phyloP scores from a whole-genome alignment of 1,284 basidiomycete genomes.

The Apiotrichum porosum region DNA sequence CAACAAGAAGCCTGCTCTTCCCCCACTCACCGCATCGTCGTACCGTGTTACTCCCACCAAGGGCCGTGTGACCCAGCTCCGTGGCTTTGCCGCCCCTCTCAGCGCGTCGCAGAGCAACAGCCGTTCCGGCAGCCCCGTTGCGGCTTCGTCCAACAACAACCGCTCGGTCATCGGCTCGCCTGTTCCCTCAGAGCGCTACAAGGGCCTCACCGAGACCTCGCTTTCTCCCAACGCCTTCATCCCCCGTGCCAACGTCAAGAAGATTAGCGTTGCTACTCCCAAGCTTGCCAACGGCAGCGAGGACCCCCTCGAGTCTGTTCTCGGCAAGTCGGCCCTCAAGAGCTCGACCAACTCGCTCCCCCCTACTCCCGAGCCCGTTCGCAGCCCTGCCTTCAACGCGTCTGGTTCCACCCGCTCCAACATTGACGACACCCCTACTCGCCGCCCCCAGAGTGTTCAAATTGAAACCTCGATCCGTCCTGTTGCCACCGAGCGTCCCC shows the following conservation, averaged over 20 bases:
- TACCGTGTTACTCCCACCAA: conserved; percentile 47
- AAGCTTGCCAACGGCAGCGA: conserved; percentile 28
- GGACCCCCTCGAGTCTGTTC: conserved; percentile 43
- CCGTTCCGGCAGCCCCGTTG: conserved; percentile 34
- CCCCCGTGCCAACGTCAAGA: conserved; percentile 84
- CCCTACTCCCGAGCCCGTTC: conserved; percentile 39
- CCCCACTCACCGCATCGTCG: conserved; percentile 49
- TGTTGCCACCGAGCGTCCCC: conserved; percentile 43
- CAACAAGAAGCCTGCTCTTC: conserved; percentile 50
- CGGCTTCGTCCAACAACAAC: conserved; percentile 16
- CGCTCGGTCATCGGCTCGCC: conserved; percentile 34
- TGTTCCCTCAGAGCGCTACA: conserved; percentile 41
- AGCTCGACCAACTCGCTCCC: conserved; percentile 48
- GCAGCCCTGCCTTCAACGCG: conserved; percentile 55
- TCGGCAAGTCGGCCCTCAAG: conserved; percentile 42
- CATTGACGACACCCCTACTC: conserved; percentile 23
- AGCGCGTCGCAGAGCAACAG: conserved; percentile 22
- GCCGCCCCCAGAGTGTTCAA: conserved; percentile 25
- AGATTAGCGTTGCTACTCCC: conserved; percentile 75
- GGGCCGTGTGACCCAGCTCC: conserved; percentile 49
- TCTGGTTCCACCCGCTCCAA: conserved; percentile 13
- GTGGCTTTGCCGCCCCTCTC: conserved; percentile 51
- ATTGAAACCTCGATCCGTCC: conserved; percentile 27
- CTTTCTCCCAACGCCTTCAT: conserved; percentile 58
- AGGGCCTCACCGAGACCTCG: conserved; percentile 57